A percentile compares a stretch with the other conserved stretches of the same genome.
phyloP scores from a whole-genome alignment of 2,329 filamentous ascomycete genomes.

The Calonectria honghensis region DNA sequence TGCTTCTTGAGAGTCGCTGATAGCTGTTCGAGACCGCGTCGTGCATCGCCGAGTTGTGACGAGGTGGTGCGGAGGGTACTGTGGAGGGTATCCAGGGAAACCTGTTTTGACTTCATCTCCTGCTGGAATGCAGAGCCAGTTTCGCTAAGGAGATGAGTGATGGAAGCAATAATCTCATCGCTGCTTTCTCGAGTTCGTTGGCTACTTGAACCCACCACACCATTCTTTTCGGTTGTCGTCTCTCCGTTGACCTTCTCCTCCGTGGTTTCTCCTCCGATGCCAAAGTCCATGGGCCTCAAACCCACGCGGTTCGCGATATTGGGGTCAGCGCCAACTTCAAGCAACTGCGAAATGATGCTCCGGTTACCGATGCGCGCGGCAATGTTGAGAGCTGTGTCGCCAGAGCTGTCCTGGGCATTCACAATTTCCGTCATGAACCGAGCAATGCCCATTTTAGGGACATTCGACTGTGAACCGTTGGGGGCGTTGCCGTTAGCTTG shows the following conservation, averaged over 20 bases:
- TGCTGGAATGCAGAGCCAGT: slow-evolving; percentile 86
- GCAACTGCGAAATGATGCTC: slow-evolving; percentile 95
- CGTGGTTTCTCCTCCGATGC: slow-evolving; percentile 82
- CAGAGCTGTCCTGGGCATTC: slow-evolving; percentile 93
- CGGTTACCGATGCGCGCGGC: slow-evolving; percentile 94
- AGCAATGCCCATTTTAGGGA: slow-evolving; percentile 87
- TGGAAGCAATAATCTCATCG: slow-evolving; percentile 86
- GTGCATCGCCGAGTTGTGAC: slow-evolving; percentile 84
- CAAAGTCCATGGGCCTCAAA: slow-evolving; percentile 93
- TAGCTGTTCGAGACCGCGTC: slow-evolving; percentile 82
- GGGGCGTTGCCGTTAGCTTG: slow-evolving; percentile 58
- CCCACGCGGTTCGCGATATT: slow-evolving; percentile 93
- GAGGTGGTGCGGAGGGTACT: slow-evolving; percentile 87
- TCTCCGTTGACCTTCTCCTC: slow-evolving; percentile 68
- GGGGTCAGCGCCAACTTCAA: slow-evolving; percentile 97
- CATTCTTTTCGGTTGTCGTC: slow-evolving; percentile 65
- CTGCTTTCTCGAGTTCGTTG: slow-evolving; percentile 82
- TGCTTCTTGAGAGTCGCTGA: slow-evolving; percentile 79
- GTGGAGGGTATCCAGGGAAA: slow-evolving; percentile 88
- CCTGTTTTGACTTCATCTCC: slow-evolving; percentile 89
- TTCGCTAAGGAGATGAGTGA: slow-evolving; percentile 87
- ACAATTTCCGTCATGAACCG: slow-evolving; percentile 98
- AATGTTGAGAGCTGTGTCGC: slow-evolving; percentile 95
- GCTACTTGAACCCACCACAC: slow-evolving; percentile 64
- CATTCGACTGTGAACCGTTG: slow-evolving; percentile 64